These are phyloP conservation scores for Sclerotinia subarctica DNA, from an alignment of 2,329 filamentous ascomycete species.

Conservation along the genomic window DNA sequence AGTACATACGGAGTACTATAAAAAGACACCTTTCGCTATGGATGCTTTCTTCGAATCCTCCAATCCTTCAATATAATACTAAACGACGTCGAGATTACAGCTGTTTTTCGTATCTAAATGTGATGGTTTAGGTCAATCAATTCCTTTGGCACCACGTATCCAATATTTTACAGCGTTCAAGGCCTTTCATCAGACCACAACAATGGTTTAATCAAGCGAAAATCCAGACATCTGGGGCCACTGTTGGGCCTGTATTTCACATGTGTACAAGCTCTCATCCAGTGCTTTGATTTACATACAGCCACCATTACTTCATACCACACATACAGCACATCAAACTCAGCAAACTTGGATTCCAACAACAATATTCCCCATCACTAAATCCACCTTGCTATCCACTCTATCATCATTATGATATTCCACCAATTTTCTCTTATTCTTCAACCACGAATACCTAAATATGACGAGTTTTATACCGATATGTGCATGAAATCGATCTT, in stretches of 20 bases:
- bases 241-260: not conserved
- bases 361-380: not conserved
- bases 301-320: not conserved
- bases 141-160: conserved; percentile 13
- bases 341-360: not conserved
- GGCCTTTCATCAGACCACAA: conserved; percentile 3
- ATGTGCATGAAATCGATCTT: not conserved
- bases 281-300: not conserved
- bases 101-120: not conserved
- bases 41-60: not conserved
- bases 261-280: conserved; percentile 17
- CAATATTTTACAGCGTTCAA: conserved; percentile 9
- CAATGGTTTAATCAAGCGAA: conserved; percentile 7
- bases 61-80: not conserved
- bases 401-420: not conserved
- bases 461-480: not conserved
- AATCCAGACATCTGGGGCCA: not conserved
- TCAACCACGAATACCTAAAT: conserved; percentile 1
- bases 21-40: not conserved
- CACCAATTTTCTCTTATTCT: conserved; percentile 5
- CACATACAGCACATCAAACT: conserved; percentile 4
- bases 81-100: not conserved
- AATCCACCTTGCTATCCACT: not conserved
- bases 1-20: too few species aligned
- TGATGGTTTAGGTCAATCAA: not conserved